Evolutionary conservation across 495 filamentous ascomycete species (phyloP).

Genomic region (Podospora didyma): DNA sequence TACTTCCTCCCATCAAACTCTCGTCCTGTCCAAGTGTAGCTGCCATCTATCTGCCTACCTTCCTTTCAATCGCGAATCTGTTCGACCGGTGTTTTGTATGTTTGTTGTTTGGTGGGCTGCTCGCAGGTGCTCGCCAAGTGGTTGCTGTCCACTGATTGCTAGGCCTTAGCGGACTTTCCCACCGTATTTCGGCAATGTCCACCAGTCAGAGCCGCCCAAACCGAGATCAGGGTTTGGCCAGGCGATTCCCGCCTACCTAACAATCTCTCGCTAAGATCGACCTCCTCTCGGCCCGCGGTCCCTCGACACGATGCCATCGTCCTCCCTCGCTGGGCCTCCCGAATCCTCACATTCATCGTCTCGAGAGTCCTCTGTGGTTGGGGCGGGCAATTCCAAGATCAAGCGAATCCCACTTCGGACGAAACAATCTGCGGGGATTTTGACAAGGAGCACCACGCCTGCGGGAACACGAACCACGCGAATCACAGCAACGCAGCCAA

Average conservation of each 20-base stretch:
- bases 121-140: not conserved
- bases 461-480: slow-evolving; percentile 23
- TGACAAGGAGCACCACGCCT: slow-evolving; percentile 25
- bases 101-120: not conserved
- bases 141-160: not conserved
- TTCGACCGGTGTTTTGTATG: not conserved
- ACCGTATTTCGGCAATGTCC: slow-evolving; percentile 16
- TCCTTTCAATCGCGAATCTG: too few relatives aligned
- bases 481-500: slow-evolving; percentile 22
- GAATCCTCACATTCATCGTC: slow-evolving; percentile 1
- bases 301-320: slow-evolving; percentile 10
- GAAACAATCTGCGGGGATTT: slow-evolving; percentile 27
- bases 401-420: slow-evolving; percentile 9
- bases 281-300: not conserved
- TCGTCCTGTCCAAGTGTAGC: too few relatives aligned
- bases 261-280: not conserved
- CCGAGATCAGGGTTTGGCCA: slow-evolving; percentile 26
- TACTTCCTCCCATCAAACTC: too few relatives aligned
- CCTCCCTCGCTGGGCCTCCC: not conserved
- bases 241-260: slow-evolving; percentile 1
- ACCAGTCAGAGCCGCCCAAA: slow-evolving; percentile 29
- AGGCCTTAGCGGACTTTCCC: not conserved
- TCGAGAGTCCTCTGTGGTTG: not conserved
- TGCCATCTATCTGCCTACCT: too few relatives aligned
- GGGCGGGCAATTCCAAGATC: not conserved